Evolutionary conservation across 2,329 filamentous ascomycete species (phyloP).

Genomic region (Dactylellina sp.): DNA sequence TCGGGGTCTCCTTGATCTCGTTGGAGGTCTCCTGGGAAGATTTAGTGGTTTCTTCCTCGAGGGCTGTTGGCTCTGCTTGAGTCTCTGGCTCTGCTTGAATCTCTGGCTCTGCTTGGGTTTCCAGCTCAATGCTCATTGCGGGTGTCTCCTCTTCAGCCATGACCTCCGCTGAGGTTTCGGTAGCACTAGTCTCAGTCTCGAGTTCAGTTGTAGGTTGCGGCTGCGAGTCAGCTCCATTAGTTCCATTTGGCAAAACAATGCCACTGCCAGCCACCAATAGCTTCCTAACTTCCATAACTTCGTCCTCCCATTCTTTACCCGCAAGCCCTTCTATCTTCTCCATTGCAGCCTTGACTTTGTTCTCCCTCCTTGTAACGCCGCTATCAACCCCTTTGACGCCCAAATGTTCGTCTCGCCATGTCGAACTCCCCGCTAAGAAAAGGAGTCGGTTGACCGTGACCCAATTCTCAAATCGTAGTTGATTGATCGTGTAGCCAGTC

Average conservation of each 20-base stretch:
- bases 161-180: too few relatives aligned
- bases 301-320: slow-evolving; percentile 27
- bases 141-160: too few relatives aligned
- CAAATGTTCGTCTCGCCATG: slow-evolving; percentile 7
- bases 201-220: background rate
- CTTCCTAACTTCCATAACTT: slow-evolving; percentile 4
- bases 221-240: too few relatives aligned
- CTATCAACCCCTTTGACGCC: slow-evolving; percentile 14
- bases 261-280: background rate
- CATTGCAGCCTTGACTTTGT: background rate
- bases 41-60: background rate
- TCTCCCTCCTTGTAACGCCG: slow-evolving; percentile 17
- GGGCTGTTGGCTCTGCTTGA: background rate
- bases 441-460: slow-evolving; percentile 66
- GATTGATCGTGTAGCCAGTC: slow-evolving; percentile 65
- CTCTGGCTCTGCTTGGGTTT: too few relatives aligned
- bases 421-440: slow-evolving; percentile 61
- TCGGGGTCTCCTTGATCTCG: too few relatives aligned
- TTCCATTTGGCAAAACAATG: background rate
- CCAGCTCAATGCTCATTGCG: too few relatives aligned
- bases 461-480: slow-evolving; percentile 68
- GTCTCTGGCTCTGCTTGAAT: too few relatives aligned
- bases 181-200: too few relatives aligned
- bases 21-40: background rate
- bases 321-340: slow-evolving; percentile 19